Evolutionary conservation across 192 early-diverging fungal species (phyloP), one percentile per base, ranked within the genome.

Genomic region (Globomyces pollinis-pini): DNA sequence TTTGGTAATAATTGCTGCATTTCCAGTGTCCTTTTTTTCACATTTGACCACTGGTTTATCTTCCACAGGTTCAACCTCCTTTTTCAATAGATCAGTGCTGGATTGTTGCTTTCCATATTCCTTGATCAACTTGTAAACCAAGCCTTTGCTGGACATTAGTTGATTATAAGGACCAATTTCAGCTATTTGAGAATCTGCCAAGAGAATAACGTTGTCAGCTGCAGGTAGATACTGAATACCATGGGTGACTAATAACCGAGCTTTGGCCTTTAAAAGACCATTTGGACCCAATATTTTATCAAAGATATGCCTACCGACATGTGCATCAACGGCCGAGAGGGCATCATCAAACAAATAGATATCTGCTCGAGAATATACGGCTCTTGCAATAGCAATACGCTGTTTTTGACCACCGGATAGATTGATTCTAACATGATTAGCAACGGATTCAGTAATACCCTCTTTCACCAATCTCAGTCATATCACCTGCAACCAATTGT

Each of bases 281-380:
- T 83, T 72, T 32, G 89, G 87, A 15, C 93, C 93, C 50, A 98
- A 71, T 0, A 93, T 90, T 33, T 91, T 64, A 50, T 94, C 85
- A 67, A 95, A 95, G 21, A 98, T 86, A 45, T 87, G 84, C 1
- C 77, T 65, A 3, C 84, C 84, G 0, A 87, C 85, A 64, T 89
- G 87, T 6, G 85, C 85, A 64, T 89, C 87, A 24, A 89, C 85
- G 34, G 78, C 78, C 3, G 55, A 60, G 5, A 74, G 53, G n/a
- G 75, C 55, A 55, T 76, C 71, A 49, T 74, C 72, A 65, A 91
- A 71, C 21, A 95, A 66, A 42, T 91, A 91, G n/a, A 93, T 80
- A 67, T 94, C 92, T 6, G 91, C 87, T 16, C 85, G 75, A 20
- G 90, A 77, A 62, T 98, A 98, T 20, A 94, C 91, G 0, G 95